These are phyloP conservation scores for Colletotrichum sp. DNA, from an alignment of 2,329 filamentous ascomycete genomes.

Conservation along the genomic window DNA sequence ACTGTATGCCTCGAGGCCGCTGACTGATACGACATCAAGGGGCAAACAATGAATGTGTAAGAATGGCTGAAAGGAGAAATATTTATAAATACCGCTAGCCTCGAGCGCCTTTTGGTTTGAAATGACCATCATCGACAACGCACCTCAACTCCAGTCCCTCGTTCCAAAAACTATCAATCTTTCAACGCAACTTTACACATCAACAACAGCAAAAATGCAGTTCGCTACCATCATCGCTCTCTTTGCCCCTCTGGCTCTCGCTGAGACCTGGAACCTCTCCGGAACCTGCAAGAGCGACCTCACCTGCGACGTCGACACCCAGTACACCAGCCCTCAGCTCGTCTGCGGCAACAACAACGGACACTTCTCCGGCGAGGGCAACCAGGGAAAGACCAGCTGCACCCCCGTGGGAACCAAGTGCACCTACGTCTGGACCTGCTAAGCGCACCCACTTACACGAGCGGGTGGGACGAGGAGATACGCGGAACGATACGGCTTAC, in stretches of 20 bases:
- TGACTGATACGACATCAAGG: not conserved
- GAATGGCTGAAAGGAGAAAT: accelerated
- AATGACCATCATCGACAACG: not conserved
- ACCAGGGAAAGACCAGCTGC: not conserved
- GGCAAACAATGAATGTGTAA: accelerated
- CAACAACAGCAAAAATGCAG: not conserved
- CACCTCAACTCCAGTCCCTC: not conserved
- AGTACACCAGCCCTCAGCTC: not conserved
- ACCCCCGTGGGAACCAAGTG: not conserved
- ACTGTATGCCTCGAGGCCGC: not conserved
- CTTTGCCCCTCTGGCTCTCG: not conserved
- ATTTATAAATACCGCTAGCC: not conserved
- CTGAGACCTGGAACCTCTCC: not conserved
- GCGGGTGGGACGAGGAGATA: not conserved
- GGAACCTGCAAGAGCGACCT: not conserved
- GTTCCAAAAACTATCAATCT: not conserved
- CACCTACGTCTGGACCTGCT: not conserved
- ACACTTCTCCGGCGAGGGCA: not conserved
- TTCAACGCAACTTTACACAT: not conserved
- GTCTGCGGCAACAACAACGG: not conserved
- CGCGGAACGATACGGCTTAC: not conserved
- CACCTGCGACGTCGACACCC: not conserved
- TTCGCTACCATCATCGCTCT: not conserved
- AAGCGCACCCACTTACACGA: not conserved
- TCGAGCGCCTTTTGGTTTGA: accelerated